Percentiles rank a stretch among this genome's conserved stretches.
These are phyloP conservation scores for Clavispora santaluciae DNA, from an alignment of 805 yeast genomes.

Conservation along the genomic window DNA sequence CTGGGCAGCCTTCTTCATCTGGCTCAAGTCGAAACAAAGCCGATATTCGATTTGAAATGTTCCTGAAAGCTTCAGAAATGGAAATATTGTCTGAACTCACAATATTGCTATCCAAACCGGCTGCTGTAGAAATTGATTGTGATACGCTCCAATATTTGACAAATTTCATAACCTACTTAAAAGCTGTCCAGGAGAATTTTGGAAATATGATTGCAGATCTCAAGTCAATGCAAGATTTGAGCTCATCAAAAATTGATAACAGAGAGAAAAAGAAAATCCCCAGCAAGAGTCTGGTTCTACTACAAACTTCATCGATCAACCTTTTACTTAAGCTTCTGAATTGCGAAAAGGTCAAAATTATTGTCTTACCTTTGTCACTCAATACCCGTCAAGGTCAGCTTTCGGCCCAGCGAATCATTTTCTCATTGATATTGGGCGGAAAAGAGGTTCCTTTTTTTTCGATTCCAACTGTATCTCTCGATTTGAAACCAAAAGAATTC, in stretches of 20 bases:
- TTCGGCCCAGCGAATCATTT: slow-evolving; percentile 27
- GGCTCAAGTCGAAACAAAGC: slow-evolving; percentile 23
- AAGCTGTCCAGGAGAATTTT: slow-evolving; percentile 20
- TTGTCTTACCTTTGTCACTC: slow-evolving; percentile 42
- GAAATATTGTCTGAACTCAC: slow-evolving; percentile 28
- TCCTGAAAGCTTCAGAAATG: slow-evolving; percentile 15
- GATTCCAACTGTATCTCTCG: slow-evolving; percentile 25
- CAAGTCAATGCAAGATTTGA: neutral
- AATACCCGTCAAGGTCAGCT: slow-evolving; percentile 30
- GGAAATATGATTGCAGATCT: slow-evolving; percentile 2
- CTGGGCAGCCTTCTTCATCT: neutral
- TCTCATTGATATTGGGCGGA: slow-evolving; percentile 1
- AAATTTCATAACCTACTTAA: slow-evolving; percentile 21
- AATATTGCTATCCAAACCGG: slow-evolving; percentile 40
- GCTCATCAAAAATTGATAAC: neutral
- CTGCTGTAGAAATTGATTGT: slow-evolving; percentile 20
- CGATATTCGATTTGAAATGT: slow-evolving; percentile 52
- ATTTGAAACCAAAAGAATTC: too few species aligned
- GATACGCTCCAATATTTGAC: slow-evolving; percentile 21
- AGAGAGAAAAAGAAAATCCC: neutral
- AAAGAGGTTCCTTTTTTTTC: slow-evolving; percentile 15
- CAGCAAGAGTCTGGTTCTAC: slow-evolving; percentile 19
- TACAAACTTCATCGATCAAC: slow-evolving; percentile 38
- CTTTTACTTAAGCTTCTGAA: slow-evolving; percentile 20
- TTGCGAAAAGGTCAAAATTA: slow-evolving; percentile 15